Base-by-base conservation (phyloP, 2,329 filamentous ascomycete species). In the Fusarium nurragi region DNA sequence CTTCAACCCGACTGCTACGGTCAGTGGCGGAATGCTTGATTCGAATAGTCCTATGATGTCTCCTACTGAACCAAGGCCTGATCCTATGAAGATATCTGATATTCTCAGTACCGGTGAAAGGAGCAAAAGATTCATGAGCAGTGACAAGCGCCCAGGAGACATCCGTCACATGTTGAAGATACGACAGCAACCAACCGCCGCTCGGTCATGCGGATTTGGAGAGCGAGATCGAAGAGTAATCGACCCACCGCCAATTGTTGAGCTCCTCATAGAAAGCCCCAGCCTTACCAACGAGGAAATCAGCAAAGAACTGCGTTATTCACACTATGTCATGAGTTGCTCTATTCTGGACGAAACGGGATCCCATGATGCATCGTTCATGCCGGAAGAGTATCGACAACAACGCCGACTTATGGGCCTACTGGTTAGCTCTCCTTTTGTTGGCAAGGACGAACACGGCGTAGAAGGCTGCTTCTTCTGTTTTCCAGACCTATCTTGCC, bases 391-490 rank as follows among this genome's bases (percentile, higher is more conserved):
- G 69, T 87, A 88, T 70, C 85, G 89, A 40, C 87, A 90, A 56
- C 91, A 92, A 62, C 86, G 91, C 41, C 84, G 91, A 23, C 80
- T 95, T 37, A 94, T 94, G 90, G 92, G 92, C 18, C 91, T 90
- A 9, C 79, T 93, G 9, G 90, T 94, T 5, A 88, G 90, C 8
- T 91, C 89, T 1, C 89, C 91, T 0, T 94, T 93, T 67, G 87
- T 91, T 7, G 91, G 90, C 9, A 83, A 86, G 51, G 92, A 95
- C 73, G 91, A 94, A 71, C 82, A 88, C 50, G 87, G 88, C 50
- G 77, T 86, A 21, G 89, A 93, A 64, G 91, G 92, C 2, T 93
- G 90, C 72, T 95, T 94, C 80, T 95, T 94, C 76, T 92, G 90
- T 74, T 95, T 95, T 73, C 90, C 91, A 0, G 92, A 95, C 73